Conservation (phyloP, 2,329 filamentous ascomycete species). For the Claviceps sp. region DNA sequence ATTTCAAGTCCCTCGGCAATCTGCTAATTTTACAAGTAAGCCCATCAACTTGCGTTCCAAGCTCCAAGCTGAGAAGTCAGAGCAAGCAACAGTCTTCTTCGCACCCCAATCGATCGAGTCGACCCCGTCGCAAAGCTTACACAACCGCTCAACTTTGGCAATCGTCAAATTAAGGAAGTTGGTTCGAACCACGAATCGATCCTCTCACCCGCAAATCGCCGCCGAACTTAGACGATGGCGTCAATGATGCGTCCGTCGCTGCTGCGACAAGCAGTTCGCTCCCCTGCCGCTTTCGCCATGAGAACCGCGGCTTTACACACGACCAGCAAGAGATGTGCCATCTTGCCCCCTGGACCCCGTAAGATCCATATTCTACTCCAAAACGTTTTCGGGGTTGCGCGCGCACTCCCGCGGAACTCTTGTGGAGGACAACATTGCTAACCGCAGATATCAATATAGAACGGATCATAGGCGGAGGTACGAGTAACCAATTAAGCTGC, state of each 20-base stretch:
- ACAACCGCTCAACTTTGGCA: not conserved
- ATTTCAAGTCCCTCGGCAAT: conserved; percentile 42
- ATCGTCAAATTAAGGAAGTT: not conserved
- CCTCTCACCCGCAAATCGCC: not conserved
- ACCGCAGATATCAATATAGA: conserved; percentile 36
- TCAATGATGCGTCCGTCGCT: conserved; percentile 41
- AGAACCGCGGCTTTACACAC: conserved; percentile 77
- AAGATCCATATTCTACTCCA: conserved; percentile 25
- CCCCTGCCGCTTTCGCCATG: conserved; percentile 21
- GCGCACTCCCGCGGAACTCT: not conserved
- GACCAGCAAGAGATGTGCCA: conserved; percentile 58
- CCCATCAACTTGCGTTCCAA: conserved; percentile 4
- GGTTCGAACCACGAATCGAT: not conserved
- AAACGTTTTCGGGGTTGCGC: not conserved
- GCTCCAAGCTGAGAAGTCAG: conserved; percentile 4
- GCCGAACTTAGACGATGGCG: conserved; percentile 29
- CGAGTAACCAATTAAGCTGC: conserved; percentile 9
- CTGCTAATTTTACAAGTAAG: conserved; percentile 1
- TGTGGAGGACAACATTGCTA: conserved; percentile 22
- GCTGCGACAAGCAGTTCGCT: conserved; percentile 36
- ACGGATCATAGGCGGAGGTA: conserved; percentile 63
- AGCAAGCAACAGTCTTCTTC: not conserved
- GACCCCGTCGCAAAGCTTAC: not conserved
- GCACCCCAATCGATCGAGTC: not conserved
- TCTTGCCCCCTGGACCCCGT: conserved; percentile 82